Evolutionary conservation across 2,329 filamentous ascomycete species (phyloP).

Genomic region (Zalaria obscura): DNA sequence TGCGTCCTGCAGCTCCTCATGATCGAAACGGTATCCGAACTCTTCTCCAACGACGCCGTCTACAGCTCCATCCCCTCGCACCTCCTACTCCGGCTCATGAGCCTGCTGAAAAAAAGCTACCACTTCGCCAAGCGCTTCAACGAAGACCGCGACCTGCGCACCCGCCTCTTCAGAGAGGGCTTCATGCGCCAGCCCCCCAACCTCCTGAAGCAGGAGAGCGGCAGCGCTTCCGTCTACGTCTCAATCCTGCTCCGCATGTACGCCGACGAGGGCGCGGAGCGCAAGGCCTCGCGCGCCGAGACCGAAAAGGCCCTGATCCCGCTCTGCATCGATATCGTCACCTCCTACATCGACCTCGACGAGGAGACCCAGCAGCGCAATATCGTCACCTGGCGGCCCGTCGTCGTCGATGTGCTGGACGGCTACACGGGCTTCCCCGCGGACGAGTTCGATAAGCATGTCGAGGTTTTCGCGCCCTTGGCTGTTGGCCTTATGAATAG

Average conservation of each 20-base stretch:
- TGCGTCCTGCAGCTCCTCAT: slow-evolving; percentile 95
- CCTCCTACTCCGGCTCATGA: slow-evolving; percentile 86
- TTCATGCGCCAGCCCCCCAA: slow-evolving; percentile 99
- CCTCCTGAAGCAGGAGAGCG: slow-evolving; percentile 89
- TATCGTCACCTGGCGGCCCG: slow-evolving; percentile 90
- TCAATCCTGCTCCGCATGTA: slow-evolving; percentile 99
- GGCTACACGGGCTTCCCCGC: slow-evolving; percentile 76
- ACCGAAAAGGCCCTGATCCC: slow-evolving; percentile 89
- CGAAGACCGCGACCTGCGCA: slow-evolving; percentile 87
- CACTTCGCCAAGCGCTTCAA: slow-evolving; percentile 97
- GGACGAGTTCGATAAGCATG: slow-evolving; percentile 64
- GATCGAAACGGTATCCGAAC: slow-evolving; percentile 98
- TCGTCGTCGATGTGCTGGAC: slow-evolving; percentile 92
- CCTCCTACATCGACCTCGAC: slow-evolving; percentile 71
- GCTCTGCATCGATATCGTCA: slow-evolving; percentile 86
- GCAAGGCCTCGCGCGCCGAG: slow-evolving; percentile 62
- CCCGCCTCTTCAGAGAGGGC: slow-evolving; percentile 87
- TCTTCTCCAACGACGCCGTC: slow-evolving; percentile 94
- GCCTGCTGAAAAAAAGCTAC: slow-evolving; percentile 86
- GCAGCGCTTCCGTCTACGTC: slow-evolving; percentile 90
- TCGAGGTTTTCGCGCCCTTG: slow-evolving; percentile 74
- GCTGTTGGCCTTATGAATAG: slow-evolving; percentile 69
- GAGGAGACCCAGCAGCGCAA: slow-evolving; percentile 96
- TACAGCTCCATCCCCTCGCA: slow-evolving; percentile 84
- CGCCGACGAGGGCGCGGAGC: slow-evolving; percentile 71